Evolutionary conservation across 192 early-diverging fungal species (phyloP), one percentile per base, ranked within the genome.

Genomic region (Coemansia sp.): DNA sequence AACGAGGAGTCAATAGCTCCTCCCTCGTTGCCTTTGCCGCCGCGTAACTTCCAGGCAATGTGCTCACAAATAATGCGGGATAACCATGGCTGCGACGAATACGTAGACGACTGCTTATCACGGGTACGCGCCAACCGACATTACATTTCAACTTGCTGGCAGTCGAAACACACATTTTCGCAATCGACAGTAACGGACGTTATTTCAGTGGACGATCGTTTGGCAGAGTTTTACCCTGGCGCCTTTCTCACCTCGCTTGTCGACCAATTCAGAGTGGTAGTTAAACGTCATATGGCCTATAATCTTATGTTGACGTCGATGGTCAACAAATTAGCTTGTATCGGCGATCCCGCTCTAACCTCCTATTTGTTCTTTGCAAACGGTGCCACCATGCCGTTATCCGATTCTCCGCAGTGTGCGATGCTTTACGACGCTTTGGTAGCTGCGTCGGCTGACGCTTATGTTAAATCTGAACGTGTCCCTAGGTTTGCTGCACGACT

Each of bases 261-360:
- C 40, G 62, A 65, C 30, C 82, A 85, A 65, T 70, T 89, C n/a
- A 39, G 64, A 6, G 38, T 71, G 17, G 75, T 76, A 26, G 64
- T 87, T 2, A 75, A 78, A 52, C 78, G 78, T 11, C 78, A 86
- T n/a, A 84, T 89, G 68, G 88, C 86, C 30, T 84, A 86, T 26
- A 88, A 87, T 60, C 67, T 89, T 57, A 49, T 87, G 67, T 68
- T 89, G 3, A 89, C 88, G 9, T 84, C 85, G 52, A 87, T 89
- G 38, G 32, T 88, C 23, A 74, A 80, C 46, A 82, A 82, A 39
- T 75, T 89, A 0, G 74, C 78, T 11, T 82, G 86, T 28, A 52
- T 89, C 1, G 84, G 74, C 1, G 80, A 89, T 66, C 82, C 75
- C 1, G 72, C 75, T 0, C 69, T 85, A 1, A 59, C 58, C 5